Evolutionary conservation across 805 yeast species (phyloP).

Genomic region (Wickerhamiella parazyma): DNA sequence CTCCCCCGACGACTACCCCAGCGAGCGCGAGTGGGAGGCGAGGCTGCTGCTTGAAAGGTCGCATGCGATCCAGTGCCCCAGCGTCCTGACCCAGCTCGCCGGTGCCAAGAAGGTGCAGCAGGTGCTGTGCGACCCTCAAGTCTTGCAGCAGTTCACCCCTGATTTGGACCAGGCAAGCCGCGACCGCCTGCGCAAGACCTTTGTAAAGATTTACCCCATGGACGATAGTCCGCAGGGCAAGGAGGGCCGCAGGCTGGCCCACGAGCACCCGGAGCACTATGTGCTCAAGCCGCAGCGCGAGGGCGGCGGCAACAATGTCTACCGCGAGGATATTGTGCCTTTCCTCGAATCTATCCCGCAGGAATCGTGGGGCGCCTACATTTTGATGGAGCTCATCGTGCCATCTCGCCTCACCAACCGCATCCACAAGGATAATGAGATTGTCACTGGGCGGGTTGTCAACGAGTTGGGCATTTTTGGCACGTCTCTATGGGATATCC

Average conservation of each 20-base stretch:
- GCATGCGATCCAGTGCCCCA: conserved; percentile 81
- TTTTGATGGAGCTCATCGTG: conserved; percentile 82
- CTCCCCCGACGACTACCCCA: conserved; percentile 63
- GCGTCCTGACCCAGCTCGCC: conserved; percentile 72
- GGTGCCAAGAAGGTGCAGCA: conserved; percentile 95
- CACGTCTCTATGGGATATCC: conserved; percentile 57
- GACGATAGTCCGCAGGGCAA: conserved; percentile 53
- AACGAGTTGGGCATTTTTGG: conserved; percentile 93
- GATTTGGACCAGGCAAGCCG: conserved; percentile 22
- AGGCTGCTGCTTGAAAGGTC: conserved; percentile 61
- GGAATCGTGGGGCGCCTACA: conserved; percentile 76
- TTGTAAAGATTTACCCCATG: conserved; percentile 77
- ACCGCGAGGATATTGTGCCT: conserved; percentile 69
- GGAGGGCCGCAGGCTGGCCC: conserved; percentile 51
- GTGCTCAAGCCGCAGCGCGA: conserved; percentile 97
- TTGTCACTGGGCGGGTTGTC: conserved; percentile 59
- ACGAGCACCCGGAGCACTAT: conserved; percentile 50
- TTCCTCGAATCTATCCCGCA: conserved; percentile 50
- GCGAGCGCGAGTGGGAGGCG: conserved; percentile 61
- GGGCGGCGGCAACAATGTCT: conserved; percentile 96
- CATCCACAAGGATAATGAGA: conserved; percentile 52
- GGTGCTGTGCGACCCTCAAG: conserved; percentile 45
- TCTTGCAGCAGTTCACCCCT: conserved; percentile 36
- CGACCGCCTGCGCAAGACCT: conserved; percentile 37
- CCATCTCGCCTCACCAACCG: conserved; percentile 60